These are phyloP conservation scores for Penicillium vulpinum DNA, from an alignment of 2,329 filamentous ascomycete genomes.

Conservation along the genomic window DNA sequence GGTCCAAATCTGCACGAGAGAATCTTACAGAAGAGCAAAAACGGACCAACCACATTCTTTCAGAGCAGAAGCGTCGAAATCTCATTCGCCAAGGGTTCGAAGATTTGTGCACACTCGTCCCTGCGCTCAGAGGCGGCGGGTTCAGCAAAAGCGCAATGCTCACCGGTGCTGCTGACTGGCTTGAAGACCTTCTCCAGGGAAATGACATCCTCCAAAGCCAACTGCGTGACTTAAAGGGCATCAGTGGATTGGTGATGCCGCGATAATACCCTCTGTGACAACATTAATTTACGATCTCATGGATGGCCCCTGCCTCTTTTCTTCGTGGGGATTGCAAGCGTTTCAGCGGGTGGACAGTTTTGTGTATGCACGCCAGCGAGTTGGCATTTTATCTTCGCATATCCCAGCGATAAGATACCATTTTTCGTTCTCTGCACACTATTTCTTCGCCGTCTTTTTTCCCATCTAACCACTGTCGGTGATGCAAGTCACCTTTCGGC, in stretches of 20 bases:
- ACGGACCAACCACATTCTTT: conserved; percentile 80
- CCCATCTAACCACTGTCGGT: neutral
- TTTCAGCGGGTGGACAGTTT: conserved; percentile 25
- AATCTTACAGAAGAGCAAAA: conserved; percentile 77
- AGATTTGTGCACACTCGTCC: conserved; percentile 74
- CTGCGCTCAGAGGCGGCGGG: conserved; percentile 69
- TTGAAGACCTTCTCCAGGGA: conserved; percentile 69
- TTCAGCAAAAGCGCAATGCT: conserved; percentile 83
- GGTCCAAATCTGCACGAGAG: conserved; percentile 48
- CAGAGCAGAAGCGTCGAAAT: conserved; percentile 81
- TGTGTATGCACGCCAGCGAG: conserved; percentile 12
- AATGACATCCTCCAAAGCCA: conserved; percentile 63
- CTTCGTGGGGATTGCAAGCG: conserved; percentile 18
- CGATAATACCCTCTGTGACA: conserved; percentile 29
- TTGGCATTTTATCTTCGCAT: conserved; percentile 23
- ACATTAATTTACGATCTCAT: conserved; percentile 16
- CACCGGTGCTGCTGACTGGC: conserved; percentile 71
- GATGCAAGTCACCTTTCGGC: neutral
- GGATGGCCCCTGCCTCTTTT: conserved; percentile 5
- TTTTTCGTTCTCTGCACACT: conserved; percentile 8
- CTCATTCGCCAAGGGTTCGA: conserved; percentile 81
- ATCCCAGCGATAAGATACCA: conserved; percentile 20
- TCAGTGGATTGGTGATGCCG: conserved; percentile 40
- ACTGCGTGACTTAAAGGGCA: conserved; percentile 50
- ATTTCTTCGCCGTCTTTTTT: neutral